phyloP scores from a whole-genome alignment of 2,329 filamentous ascomycete species.

The Stromatinia cepivora region DNA sequence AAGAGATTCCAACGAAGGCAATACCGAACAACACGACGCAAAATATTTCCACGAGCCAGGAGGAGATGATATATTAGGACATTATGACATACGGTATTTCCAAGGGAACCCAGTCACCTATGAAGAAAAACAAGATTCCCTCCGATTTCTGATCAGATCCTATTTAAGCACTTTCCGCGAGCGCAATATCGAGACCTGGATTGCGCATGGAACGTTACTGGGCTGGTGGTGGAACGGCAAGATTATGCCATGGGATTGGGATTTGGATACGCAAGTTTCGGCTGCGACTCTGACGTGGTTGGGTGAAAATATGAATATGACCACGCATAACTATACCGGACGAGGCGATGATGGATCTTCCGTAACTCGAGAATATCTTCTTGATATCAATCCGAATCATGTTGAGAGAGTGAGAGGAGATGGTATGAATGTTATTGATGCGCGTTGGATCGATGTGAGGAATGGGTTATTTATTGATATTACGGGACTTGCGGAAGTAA shows the following conservation, averaged over 20 bases:
- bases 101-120: slow-evolving; percentile 59
- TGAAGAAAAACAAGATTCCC: slow-evolving; percentile 62
- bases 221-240: slow-evolving; percentile 87
- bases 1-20: neutral
- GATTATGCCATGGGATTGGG: slow-evolving; percentile 82
- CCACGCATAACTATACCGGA: slow-evolving; percentile 47
- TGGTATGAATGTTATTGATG: slow-evolving; percentile 79
- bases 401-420: slow-evolving; percentile 61
- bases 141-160: slow-evolving; percentile 69
- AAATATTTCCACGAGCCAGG: slow-evolving; percentile 56
- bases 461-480: slow-evolving; percentile 85
- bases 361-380: slow-evolving; percentile 59
- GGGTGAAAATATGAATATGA: slow-evolving; percentile 67
- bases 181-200: slow-evolving; percentile 75
- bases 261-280: slow-evolving; percentile 78
- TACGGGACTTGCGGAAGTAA: slow-evolving; percentile 70
- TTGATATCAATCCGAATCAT: slow-evolving; percentile 76
- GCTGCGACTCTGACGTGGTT: slow-evolving; percentile 65
- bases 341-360: slow-evolving; percentile 45
- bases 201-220: slow-evolving; percentile 79
- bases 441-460: slow-evolving; percentile 73
- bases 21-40: neutral
- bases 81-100: slow-evolving; percentile 76
- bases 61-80: slow-evolving; percentile 58
- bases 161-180: slow-evolving; percentile 68